phyloP scores from a whole-genome alignment of 805 yeast genomes.

The Yamadazyma phyllophila region DNA sequence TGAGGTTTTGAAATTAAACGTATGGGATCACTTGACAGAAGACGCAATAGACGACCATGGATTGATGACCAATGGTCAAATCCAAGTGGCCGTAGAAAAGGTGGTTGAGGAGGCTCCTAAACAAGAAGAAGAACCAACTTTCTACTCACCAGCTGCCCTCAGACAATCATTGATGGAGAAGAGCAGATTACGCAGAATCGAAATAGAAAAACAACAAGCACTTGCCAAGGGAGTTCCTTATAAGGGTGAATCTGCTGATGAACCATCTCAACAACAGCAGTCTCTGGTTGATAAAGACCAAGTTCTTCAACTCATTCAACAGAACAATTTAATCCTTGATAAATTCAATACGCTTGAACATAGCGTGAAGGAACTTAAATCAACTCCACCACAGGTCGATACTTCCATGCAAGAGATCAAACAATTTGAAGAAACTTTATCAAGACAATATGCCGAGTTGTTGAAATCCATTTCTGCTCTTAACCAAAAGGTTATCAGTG shows the following conservation, averaged over 20 bases:
- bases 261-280: background rate
- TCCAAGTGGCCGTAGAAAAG: slow-evolving; percentile 30
- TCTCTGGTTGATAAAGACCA: background rate
- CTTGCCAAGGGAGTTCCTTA: background rate
- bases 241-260: background rate
- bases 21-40: slow-evolving; percentile 51
- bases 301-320: background rate
- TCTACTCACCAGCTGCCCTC: slow-evolving; percentile 19
- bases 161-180: slow-evolving; percentile 41
- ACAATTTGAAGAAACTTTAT: slow-evolving; percentile 26
- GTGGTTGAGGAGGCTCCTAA: background rate
- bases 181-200: slow-evolving; percentile 21
- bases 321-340: slow-evolving; percentile 1
- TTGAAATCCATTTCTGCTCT: slow-evolving; percentile 28
- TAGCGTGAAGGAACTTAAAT: background rate
- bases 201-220: slow-evolving; percentile 3
- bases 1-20: slow-evolving; percentile 60
- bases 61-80: slow-evolving; percentile 40
- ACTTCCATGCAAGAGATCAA: slow-evolving; percentile 9
- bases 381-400: background rate
- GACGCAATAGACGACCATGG: slow-evolving; percentile 62
- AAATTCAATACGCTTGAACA: slow-evolving; percentile 1
- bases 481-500: slow-evolving; percentile 39
- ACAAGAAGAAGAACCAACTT: background rate
- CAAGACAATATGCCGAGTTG: slow-evolving; percentile 32